Base-by-base conservation (phyloP, 139 green algal genomes). In the Chlamydomonas sp. region DNA sequence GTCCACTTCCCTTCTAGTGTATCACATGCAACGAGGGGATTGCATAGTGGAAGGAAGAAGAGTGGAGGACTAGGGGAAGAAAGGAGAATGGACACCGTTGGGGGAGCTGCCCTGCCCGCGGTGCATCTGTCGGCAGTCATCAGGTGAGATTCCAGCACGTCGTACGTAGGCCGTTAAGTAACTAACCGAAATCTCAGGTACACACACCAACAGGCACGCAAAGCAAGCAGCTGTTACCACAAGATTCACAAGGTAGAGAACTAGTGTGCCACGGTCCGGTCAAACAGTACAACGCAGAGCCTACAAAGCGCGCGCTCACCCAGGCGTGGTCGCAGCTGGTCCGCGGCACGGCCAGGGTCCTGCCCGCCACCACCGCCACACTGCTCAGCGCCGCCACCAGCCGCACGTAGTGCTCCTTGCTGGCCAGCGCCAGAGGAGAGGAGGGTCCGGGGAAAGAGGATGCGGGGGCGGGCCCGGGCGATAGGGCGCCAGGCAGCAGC, bases 291-390 rank as follows among this genome's bases (percentile, higher is more conserved):
- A 57, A 5, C 5, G 12, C 20, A 58, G 20, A 5, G 5, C 5
- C 71, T 12, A 59, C 20, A 12, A 5, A n/a, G 8, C 18, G 5
- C 18, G 5, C 10, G 1, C 74, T 20, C 49, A 87, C 83, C 83
- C 83, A 87, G 16, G 72, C 15, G 49, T 64, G 75, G 31, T 87
- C 83, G 74, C 83, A 87, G 5, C 15, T 61, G 5, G 80, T 72
- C 2, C 49, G 62, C 7, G 83, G 83, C 73, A 87, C 9, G 73
- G 62, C 83, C 49, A 87, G 62, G 5, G 83, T 80, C 10, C 83
- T 20, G 4, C 61, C 83, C 83, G 83, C 72, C 73, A 62, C 73
- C n/a, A 80, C 59, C 2, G 83, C 72, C 73, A 80, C 62, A 2
- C 16, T 75, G 49, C 31, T 66, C 17, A 87, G 72, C 14, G 31